These are phyloP conservation scores for Eurotiales sp. DNA, from an alignment of 2,329 filamentous ascomycete genomes.

Conservation along the genomic window DNA sequence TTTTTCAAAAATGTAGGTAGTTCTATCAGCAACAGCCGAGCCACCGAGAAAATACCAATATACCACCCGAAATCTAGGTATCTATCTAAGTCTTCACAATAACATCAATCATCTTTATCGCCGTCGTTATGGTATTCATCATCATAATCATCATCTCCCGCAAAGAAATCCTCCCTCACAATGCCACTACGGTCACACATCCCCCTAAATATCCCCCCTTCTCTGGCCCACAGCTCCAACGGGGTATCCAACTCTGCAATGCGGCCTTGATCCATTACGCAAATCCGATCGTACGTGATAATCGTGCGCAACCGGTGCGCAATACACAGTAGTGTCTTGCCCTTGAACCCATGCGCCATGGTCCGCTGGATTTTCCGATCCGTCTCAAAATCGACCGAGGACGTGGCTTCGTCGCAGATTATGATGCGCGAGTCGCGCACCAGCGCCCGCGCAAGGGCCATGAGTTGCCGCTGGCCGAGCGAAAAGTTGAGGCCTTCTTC, in stretches of 20 bases:
- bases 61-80: too few species aligned
- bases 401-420: slow-evolving; percentile 94
- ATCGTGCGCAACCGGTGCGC: slow-evolving; percentile 90
- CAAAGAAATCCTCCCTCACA: slow-evolving; percentile 38
- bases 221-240: slow-evolving; percentile 67
- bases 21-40: too few species aligned
- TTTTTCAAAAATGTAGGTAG: too few species aligned
- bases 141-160: slow-evolving; percentile 12
- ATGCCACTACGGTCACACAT: slow-evolving; percentile 92
- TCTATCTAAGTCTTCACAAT: too few species aligned
- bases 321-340: slow-evolving; percentile 86
- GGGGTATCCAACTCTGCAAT: slow-evolving; percentile 87
- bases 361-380: slow-evolving; percentile 92
- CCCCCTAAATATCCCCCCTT: slow-evolving; percentile 70
- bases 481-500: slow-evolving; percentile 97
- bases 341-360: slow-evolving; percentile 78
- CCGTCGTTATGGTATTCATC: too few species aligned
- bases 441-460: slow-evolving; percentile 87
- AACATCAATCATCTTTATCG: too few species aligned
- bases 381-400: slow-evolving; percentile 90
- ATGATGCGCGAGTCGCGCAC: slow-evolving; percentile 88
- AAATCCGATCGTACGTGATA: slow-evolving; percentile 89
- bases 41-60: too few species aligned
- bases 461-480: slow-evolving; percentile 88
- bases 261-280: slow-evolving; percentile 85